Base-by-base conservation (phyloP, 768 basidiomycete genomes). In the Holtermanniella nyarrowii region DNA sequence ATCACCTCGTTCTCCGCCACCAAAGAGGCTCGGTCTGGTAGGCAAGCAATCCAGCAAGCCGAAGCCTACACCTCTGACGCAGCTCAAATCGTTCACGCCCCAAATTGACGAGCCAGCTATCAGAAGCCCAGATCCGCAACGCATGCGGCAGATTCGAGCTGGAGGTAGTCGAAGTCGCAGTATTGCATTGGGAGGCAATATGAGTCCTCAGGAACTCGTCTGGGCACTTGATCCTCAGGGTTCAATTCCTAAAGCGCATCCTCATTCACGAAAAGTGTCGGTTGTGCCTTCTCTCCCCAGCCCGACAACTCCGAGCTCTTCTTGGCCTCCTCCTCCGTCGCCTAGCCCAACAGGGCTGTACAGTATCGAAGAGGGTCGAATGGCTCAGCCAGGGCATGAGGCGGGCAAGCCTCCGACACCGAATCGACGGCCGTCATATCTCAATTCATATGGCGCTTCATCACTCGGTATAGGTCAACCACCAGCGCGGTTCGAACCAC, bases 191-290 rank as follows among this genome's bases (percentile, higher is more conserved):
- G 59, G 61, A 1, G 61, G 59, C n/a, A 44, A 41, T 3, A 57
- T 65, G 62, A 65, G 58, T 52, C 66, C 66, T 21, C 66, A 68
- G 48, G 63, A 68, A 49, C 44, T 68, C 52, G 62, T 68, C 2
- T 68, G 66, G 66, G 59, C 63, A 18, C 31, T 21, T 25, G 42
- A 48, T 18, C 11, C 5, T 24, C 54, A n/a, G 20, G 42, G n/a
- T n/a, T n/a, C n/a, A 13, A 63, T 62, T 11, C 60, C 60, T 23
- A 37, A 57, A 18, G 48, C 58, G 25, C 72, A 72, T 49, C 71
- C 69, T 5, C 72, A 73, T 52, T 71, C 72, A 3, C 63, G 72
- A 22, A 72, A 72, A 49, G 51, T 63, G 21, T 71, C 71, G 5
- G 46, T 37, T 16, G 31, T 37, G 31, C 31, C 31, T 16, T 16